A percentile compares a stretch with the other conserved stretches of the same genome.
Conservation (phyloP, 176 grass and related monocot genomes). For the Triticum timopheevii region DNA sequence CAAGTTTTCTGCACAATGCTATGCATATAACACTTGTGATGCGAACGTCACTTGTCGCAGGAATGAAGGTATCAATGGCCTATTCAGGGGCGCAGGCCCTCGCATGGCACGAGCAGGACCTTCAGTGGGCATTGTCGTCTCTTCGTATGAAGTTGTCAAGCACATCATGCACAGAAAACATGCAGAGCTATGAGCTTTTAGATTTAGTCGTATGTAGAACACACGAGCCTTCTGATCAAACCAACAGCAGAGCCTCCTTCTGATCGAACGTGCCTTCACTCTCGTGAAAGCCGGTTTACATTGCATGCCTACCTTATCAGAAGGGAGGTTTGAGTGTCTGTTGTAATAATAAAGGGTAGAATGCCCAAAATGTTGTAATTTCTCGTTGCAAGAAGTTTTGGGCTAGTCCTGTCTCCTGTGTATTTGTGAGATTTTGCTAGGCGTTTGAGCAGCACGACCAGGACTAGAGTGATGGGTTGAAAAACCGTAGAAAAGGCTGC, state of each 20-base stretch:
- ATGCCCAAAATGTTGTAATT: constrained; percentile 1
- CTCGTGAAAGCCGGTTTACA: neutral
- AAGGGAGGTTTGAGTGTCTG: neutral
- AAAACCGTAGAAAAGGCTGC: neutral
- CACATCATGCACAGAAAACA: constrained; percentile 67
- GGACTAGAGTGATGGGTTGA: neutral
- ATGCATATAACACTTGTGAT: neutral
- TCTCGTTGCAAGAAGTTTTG: neutral
- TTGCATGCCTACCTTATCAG: constrained; percentile 15
- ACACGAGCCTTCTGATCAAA: neutral
- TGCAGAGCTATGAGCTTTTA: constrained; percentile 9
- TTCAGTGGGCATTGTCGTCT: constrained; percentile 90
- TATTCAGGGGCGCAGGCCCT: constrained; percentile 79
- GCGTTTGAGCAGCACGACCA: neutral
- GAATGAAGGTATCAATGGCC: constrained; percentile 69
- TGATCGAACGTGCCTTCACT: neutral
- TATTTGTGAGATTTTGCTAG: neutral
- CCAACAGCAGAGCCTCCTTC: neutral
- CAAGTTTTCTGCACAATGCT: neutral
- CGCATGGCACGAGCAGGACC: constrained; percentile 76
- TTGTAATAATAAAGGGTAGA: constrained; percentile 30
- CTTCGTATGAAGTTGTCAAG: constrained; percentile 88
- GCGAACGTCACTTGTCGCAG: constrained; percentile 27
- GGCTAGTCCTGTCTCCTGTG: neutral
- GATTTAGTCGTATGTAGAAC: neutral